phyloP scores from a whole-genome alignment of 2,329 filamentous ascomycete species.

The Stemphylium beticola region DNA sequence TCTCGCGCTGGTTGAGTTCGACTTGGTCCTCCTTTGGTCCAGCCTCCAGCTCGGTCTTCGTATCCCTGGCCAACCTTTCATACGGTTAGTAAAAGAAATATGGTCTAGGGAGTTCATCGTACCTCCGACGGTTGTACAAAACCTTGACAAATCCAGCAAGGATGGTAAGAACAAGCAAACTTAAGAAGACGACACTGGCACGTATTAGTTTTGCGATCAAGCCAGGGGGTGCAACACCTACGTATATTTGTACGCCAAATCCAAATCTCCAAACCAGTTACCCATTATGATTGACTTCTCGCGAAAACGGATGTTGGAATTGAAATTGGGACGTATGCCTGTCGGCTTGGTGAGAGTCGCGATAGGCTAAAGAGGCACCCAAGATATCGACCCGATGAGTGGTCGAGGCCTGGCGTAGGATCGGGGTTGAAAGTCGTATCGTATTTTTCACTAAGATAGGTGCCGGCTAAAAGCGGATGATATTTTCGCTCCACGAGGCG shows the following conservation, averaged over 20 bases:
- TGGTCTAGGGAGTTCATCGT: constrained; percentile 14
- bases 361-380: neutral
- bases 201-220: constrained; percentile 1
- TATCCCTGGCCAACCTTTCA: constrained; percentile 39
- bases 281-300: constrained; percentile 8
- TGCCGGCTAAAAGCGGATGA: constrained; percentile 24
- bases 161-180: constrained; percentile 40
- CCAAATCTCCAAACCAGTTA: constrained; percentile 44
- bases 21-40: constrained; percentile 42
- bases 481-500: constrained; percentile 19
- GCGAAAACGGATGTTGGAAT: neutral
- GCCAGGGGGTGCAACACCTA: constrained; percentile 16
- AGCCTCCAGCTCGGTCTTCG: constrained; percentile 34
- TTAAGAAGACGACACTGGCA: constrained; percentile 44
- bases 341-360: neutral
- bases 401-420: neutral
- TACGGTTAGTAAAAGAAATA: constrained; percentile 14
- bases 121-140: constrained; percentile 46
- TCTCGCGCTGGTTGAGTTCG: constrained; percentile 44
- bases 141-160: constrained; percentile 45
- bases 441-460: constrained; percentile 6
- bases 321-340: neutral
- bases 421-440: neutral
- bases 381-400: neutral
- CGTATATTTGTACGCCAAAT: constrained; percentile 49